Base-by-base conservation (phyloP, 2,329 filamentous ascomycete genomes). In the Fusarium hostae region DNA sequence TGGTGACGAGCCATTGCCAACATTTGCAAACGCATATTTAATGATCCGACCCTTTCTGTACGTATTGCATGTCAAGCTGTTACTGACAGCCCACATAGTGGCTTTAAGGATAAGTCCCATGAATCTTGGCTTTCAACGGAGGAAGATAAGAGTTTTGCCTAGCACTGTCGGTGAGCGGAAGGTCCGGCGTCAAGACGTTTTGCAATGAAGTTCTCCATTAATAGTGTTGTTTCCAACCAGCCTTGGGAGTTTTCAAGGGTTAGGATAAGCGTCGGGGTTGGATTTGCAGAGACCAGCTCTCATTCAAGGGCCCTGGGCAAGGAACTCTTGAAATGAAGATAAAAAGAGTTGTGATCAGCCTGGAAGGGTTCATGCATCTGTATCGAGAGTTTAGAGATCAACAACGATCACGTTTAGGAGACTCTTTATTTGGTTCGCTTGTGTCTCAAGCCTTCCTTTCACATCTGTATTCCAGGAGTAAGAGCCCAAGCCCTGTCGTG, bases 91-190 rank as follows among this genome's bases (percentile, higher is more conserved):
- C 68, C 69, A 70, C 68, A 66, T 72, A 47, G 65, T 51, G 41
- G 37, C 45, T 66, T 64, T 43, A 64, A 50, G 52, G 34, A 37
- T 45, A 63, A 58, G 59, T 52, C 68, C 59, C 34, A 39, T 37
- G 32, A 61, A 70, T 60, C 70, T 72, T 72, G 70, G 70, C 70
- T 63, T 66, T 47, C 39, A 39, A 35, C 45, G 39, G 50, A 70
- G 54, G 34, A 32, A 63, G 57, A 72, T 70, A 65, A 67, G 63
- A 63, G 40, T 59, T 60, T 59, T 45, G 60, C 44, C 69, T 61
- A 62, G 66, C 41, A 72, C 54, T 73, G 70, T 72, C 70, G 70
- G 70, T 72, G 70, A 72, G 70, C 45, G 45, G 58, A 73, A 45
- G 57, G 41, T 58, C 47, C 58, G 58, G 58, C 37, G 48, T 55